phyloP scores from a whole-genome alignment of 129 eudicot genomes.

The Arctium minus region DNA sequence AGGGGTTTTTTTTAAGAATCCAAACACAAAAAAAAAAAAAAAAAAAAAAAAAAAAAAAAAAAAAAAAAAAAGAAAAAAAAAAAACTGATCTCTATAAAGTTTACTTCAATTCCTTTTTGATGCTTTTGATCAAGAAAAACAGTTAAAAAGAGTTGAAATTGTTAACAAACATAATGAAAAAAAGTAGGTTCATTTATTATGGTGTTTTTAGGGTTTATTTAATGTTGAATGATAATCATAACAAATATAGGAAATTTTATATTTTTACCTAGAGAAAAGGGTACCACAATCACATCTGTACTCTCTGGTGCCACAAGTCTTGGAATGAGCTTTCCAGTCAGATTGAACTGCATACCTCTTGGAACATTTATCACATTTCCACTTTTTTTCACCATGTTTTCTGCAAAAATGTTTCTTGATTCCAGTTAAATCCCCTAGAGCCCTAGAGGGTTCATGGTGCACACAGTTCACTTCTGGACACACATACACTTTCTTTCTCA shows the following conservation, averaged over 20 bases:
- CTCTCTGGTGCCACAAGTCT: constrained; percentile 79
- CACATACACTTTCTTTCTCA: constrained; percentile 71
- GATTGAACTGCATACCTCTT: constrained; percentile 81
- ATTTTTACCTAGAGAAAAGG: constrained; percentile 63
- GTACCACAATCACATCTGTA: constrained; percentile 84
- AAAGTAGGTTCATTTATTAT: constrained; percentile 14
- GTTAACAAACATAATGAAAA: constrained; percentile 10
- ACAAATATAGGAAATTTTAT: neutral
- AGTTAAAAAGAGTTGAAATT: constrained; percentile 1
- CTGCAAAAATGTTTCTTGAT: constrained; percentile 74
- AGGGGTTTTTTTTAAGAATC: neutral
- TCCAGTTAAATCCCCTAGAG: constrained; percentile 68
- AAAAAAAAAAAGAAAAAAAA: too few species aligned
- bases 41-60: too few species aligned
- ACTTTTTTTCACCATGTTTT: constrained; percentile 76
- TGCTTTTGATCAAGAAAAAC: constrained; percentile 23
- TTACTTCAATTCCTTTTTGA: neutral
- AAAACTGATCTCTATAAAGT: too few species aligned
- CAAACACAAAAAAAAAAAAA: too few species aligned
- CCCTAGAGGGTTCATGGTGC: constrained; percentile 78
- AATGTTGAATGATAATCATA: neutral
- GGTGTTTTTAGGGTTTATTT: neutral
- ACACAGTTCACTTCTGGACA: constrained; percentile 73
- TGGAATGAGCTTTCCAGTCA: constrained; percentile 82
- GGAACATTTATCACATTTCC: constrained; percentile 80